phyloP scores from a whole-genome alignment of 306 rosid species.

The Albizia julibrissin region DNA sequence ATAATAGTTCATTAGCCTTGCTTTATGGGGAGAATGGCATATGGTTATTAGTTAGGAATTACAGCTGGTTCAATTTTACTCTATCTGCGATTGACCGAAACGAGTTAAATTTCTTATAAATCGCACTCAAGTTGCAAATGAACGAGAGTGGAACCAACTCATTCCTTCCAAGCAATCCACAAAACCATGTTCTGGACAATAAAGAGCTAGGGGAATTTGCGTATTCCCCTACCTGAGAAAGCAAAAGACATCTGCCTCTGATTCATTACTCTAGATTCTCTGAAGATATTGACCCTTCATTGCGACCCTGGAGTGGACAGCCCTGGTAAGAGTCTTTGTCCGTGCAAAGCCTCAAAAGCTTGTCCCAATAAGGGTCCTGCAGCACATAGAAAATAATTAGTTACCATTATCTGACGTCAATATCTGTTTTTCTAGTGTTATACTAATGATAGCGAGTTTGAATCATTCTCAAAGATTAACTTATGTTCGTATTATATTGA shows the following conservation, averaged over 20 bases:
- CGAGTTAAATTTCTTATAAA: neutral
- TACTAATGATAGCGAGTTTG: too few relatives aligned
- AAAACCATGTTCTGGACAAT: neutral
- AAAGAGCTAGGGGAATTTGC: neutral
- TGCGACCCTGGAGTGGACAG: constrained; percentile 39
- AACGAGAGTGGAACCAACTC: neutral
- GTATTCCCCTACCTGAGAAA: neutral
- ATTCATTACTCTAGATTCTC: neutral
- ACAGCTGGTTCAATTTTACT: neutral
- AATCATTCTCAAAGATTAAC: neutral
- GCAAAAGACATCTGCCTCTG: neutral
- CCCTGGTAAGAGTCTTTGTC: constrained; percentile 59
- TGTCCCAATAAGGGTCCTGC: constrained; percentile 60
- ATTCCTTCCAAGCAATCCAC: neutral
- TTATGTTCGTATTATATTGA: neutral
- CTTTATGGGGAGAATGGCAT: neutral
- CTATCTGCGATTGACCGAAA: neutral
- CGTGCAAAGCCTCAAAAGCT: constrained; percentile 56
- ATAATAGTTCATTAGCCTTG: neutral
- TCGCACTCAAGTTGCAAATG: neutral
- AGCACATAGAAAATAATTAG: constrained; percentile 6
- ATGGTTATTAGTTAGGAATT: neutral
- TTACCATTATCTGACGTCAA: neutral
- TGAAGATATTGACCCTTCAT: neutral
- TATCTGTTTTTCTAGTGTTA: neutral